Percentiles rank a stretch among this genome's conserved stretches.
These are phyloP conservation scores for Rusavskia elegans DNA, from an alignment of 495 filamentous ascomycete species.

Conservation along the genomic window DNA sequence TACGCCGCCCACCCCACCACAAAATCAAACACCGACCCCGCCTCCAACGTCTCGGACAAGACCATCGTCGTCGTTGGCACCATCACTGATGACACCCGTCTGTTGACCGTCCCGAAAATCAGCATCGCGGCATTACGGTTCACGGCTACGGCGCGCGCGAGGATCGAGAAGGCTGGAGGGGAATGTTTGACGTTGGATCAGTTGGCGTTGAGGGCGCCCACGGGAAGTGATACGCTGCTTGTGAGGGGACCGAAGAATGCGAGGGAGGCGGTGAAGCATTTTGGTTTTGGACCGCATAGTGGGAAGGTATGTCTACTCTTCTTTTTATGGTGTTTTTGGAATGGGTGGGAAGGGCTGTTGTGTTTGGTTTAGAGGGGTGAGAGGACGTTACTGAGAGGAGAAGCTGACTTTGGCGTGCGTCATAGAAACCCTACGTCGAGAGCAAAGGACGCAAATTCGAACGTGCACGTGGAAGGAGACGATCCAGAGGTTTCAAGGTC, in stretches of 20 bases:
- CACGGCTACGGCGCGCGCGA: constrained; percentile 85
- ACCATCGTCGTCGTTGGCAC: constrained; percentile 85
- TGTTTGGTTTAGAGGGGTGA: neutral
- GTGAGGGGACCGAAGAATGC: constrained; percentile 94
- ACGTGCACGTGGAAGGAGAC: constrained; percentile 89
- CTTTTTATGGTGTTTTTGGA: neutral
- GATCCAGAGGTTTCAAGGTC: constrained; percentile 97
- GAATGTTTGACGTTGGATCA: constrained; percentile 91
- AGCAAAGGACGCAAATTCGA: constrained; percentile 99
- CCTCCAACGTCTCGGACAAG: constrained; percentile 53
- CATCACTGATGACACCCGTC: constrained; percentile 92
- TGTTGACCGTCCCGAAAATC: constrained; percentile 76
- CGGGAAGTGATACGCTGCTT: constrained; percentile 84
- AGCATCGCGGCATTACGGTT: constrained; percentile 85
- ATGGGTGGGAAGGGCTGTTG: neutral
- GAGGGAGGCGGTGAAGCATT: constrained; percentile 96
- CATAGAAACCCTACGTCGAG: constrained; percentile 81
- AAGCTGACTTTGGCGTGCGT: neutral
- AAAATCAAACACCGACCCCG: constrained; percentile 38
- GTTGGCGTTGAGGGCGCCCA: constrained; percentile 82
- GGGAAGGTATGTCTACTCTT: constrained; percentile 57
- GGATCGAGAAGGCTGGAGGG: constrained; percentile 84
- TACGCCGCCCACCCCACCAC: constrained; percentile 33
- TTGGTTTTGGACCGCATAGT: constrained; percentile 91
- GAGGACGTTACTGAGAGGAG: constrained; percentile 1